phyloP scores from a whole-genome alignment of 768 basidiomycete species.

The Mycena haematopus region DNA sequence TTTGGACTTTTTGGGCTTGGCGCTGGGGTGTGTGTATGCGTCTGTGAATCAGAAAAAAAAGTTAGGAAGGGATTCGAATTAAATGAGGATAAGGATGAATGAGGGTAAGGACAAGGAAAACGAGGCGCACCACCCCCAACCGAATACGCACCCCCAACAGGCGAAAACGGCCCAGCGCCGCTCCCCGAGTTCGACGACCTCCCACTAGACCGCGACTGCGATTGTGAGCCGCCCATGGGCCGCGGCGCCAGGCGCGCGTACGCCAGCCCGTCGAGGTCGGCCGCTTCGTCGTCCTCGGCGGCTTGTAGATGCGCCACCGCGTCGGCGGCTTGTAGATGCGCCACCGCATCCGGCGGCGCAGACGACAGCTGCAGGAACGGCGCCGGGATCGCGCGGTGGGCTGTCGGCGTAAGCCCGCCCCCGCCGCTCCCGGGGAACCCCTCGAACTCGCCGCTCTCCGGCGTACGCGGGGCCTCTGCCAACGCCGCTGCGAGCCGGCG shows the following conservation, averaged over 20 bases:
- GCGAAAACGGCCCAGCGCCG: not conserved
- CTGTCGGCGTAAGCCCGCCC: not conserved
- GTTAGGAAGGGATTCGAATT: no score
- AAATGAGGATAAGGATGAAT: no score
- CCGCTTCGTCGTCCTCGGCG: not conserved
- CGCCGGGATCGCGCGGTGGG: not conserved
- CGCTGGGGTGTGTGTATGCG: no score
- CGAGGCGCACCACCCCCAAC: not conserved
- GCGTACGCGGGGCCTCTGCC: not conserved
- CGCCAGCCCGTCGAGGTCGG: not conserved
- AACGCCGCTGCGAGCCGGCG: slow-evolving; percentile 4
- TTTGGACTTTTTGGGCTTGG: not conserved
- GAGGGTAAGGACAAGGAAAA: not conserved
- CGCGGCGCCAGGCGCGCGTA: not conserved
- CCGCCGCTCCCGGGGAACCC: slow-evolving; percentile 4
- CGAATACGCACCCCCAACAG: not conserved
- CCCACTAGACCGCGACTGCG: not conserved
- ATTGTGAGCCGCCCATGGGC: not conserved
- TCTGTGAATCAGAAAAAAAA: no score
- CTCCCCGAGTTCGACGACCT: not conserved
- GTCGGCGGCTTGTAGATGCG: not conserved
- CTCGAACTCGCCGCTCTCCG: not conserved
- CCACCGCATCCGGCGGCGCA: not conserved
- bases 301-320: not conserved
- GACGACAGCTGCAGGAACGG: not conserved